phyloP scores from a whole-genome alignment of 1,284 basidiomycete species.

The Ceratobasidium sp. region DNA sequence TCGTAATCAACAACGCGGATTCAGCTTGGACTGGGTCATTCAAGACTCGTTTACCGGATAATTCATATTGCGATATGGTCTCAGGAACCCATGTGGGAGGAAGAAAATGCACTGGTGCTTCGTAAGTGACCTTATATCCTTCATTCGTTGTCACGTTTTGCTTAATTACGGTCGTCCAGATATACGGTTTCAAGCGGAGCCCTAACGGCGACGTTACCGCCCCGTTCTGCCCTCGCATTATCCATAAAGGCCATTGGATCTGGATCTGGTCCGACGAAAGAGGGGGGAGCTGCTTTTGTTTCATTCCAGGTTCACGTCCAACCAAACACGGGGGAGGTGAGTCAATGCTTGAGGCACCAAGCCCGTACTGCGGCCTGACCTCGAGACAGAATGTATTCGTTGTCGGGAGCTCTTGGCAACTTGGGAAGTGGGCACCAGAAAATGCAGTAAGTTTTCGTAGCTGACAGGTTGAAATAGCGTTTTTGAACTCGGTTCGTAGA shows the following conservation, averaged over 20 bases:
- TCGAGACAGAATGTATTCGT: constrained; percentile 5
- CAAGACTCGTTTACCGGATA: constrained; percentile 62
- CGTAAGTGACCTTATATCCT: constrained; percentile 52
- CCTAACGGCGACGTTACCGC: constrained; percentile 60
- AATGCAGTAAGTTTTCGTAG: too few species aligned
- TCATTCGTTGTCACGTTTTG: background rate
- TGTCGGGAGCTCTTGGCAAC: background rate
- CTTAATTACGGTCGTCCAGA: constrained; percentile 48
- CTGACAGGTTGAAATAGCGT: too few species aligned
- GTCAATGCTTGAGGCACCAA: background rate
- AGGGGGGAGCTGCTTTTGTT: background rate
- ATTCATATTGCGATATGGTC: constrained; percentile 68
- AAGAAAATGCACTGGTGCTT: constrained; percentile 58
- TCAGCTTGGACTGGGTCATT: constrained; percentile 62
- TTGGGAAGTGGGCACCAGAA: too few species aligned
- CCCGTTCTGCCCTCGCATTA: constrained; percentile 64
- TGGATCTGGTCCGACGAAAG: constrained; percentile 4
- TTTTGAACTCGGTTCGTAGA: too few species aligned
- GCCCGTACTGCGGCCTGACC: background rate
- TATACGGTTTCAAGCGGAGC: constrained; percentile 60
- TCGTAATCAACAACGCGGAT: constrained; percentile 69
- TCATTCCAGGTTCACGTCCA: background rate
- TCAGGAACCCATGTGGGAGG: constrained; percentile 53
- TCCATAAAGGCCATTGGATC: constrained; percentile 55
- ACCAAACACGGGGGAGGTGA: constrained; percentile 2